phyloP scores from a whole-genome alignment of 1,284 basidiomycete genomes.

The Malassezia furfur region DNA sequence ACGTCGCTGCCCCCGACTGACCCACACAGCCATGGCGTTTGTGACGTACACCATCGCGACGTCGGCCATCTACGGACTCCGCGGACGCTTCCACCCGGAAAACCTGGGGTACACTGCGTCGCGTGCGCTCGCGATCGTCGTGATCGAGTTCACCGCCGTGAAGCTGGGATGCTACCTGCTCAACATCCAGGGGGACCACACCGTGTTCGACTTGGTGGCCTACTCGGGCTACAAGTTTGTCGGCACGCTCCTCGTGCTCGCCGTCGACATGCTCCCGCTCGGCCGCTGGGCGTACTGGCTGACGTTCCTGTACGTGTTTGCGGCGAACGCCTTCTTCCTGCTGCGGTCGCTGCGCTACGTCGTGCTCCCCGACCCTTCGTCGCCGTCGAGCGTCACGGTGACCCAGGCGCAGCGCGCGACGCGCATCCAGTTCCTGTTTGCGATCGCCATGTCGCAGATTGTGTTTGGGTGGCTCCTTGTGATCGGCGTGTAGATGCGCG shows the following conservation, averaged over 20 bases:
- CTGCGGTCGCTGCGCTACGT: conserved; percentile 83
- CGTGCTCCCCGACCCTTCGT: conserved; percentile 62
- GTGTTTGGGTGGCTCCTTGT: conserved; percentile 41
- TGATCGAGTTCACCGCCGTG: conserved; percentile 69
- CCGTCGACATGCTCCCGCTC: conserved; percentile 28
- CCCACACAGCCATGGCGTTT: conserved; percentile 71
- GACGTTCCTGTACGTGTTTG: conserved; percentile 72
- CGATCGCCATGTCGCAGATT: conserved; percentile 62
- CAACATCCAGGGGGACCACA: conserved; percentile 66
- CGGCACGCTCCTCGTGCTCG: conserved; percentile 38
- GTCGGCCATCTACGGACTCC: conserved; percentile 66
- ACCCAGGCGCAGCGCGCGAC: conserved; percentile 69
- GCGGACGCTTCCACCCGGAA: conserved; percentile 76
- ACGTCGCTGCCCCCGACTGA: conserved; percentile 39
- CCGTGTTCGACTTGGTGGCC: conserved; percentile 53
- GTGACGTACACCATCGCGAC: conserved; percentile 91
- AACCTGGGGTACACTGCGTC: conserved; percentile 78
- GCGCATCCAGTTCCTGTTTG: conserved; percentile 74
- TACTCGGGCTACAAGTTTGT: conserved; percentile 98
- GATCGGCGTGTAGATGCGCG: conserved; percentile 25
- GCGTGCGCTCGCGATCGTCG: conserved; percentile 55
- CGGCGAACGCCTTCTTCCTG: conserved; percentile 87
- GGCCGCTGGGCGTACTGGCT: conserved; percentile 59
- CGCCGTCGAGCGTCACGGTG: conserved; percentile 56
- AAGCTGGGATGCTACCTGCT: conserved; percentile 83